Base-by-base conservation (phyloP, 495 filamentous ascomycete species). In the Evernia prunastri region DNA sequence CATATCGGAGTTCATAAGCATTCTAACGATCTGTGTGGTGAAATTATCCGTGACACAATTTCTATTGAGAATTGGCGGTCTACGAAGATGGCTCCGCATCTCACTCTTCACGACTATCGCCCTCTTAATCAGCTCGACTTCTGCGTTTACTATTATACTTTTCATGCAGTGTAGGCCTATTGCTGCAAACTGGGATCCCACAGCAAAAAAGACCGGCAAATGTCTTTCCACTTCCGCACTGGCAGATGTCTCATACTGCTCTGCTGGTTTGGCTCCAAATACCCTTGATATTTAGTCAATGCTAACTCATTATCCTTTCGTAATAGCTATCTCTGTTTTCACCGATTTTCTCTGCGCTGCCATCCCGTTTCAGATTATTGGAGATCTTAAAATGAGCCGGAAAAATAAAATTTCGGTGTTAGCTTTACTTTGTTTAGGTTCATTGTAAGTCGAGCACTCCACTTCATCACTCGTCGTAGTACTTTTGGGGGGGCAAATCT, bases 201-300 rank as follows among this genome's bases (percentile, higher is more conserved):
- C 45, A 3, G 10, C 27, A 49, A 23, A 7, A 27, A 12, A 31
- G 27, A 53, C 25, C 15, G 49, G 27, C 27, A 31, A 53, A 1
- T 53, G 49, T 27, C 49, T 53, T 53, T 27, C 49, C 49, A 31
- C 49, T 53, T 53, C 49, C 31, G 49, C 49, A 53, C 31, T 53
- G 25, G 31, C 49, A 53, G 12, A 17, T 27, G 49, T 53, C 31
- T 53, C 49, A 31, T 53, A 53, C 49, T 53, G 49, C 49, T 53
- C 49, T 18, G 31, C 49, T 53, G 49, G 49, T 53, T 53, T 15
- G 49, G 27, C n/a, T 4, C 45, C 49, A 18, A 31, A 33, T 7
- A 1, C 49, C 31, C 49, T 18, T 53, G 8, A 20, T n/a, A 6
- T 29, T 17, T 53, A 31, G 27, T 27, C 12, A 27, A 53, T 11